Conservation (phyloP, 2,329 filamentous ascomycete species). For the Exophiala sideris region DNA sequence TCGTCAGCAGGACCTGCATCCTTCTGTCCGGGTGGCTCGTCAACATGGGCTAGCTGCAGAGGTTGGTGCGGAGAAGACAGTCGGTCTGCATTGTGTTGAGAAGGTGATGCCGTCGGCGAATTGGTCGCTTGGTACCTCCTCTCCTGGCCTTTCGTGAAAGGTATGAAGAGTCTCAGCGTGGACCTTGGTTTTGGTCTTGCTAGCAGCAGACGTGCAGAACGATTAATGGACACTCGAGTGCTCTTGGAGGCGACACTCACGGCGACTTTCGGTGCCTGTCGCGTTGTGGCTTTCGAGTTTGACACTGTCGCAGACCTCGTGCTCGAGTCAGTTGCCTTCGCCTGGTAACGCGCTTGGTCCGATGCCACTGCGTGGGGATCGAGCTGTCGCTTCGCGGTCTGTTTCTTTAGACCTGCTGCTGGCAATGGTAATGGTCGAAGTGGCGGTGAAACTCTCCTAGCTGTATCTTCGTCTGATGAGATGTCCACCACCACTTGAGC, state of each 20-base stretch:
- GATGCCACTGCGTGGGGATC: background rate
- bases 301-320: too few species aligned
- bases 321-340: too few species aligned
- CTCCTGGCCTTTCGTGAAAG: background rate
- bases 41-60: background rate
- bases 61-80: too few species aligned
- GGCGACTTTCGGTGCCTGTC: background rate
- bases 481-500: conserved; percentile 19
- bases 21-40: background rate
- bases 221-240: background rate
- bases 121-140: background rate
- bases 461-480: conserved; percentile 20
- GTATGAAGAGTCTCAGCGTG: conserved; percentile 13
- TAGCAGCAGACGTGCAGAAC: conserved; percentile 15
- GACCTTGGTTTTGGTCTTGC: conserved; percentile 7
- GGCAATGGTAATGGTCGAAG: background rate
- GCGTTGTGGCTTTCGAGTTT: background rate
- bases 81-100: background rate
- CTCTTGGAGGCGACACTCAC: background rate
- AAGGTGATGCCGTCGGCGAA: background rate
- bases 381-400: background rate
- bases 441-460: too few species aligned
- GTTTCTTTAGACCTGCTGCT: background rate
- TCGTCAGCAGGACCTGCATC: background rate
- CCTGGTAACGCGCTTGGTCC: too few species aligned